Evolutionary conservation across 768 basidiomycete genomes (phyloP), one percentile per base, ranked within the genome.

Genomic region (Tulasnella sp.): DNA sequence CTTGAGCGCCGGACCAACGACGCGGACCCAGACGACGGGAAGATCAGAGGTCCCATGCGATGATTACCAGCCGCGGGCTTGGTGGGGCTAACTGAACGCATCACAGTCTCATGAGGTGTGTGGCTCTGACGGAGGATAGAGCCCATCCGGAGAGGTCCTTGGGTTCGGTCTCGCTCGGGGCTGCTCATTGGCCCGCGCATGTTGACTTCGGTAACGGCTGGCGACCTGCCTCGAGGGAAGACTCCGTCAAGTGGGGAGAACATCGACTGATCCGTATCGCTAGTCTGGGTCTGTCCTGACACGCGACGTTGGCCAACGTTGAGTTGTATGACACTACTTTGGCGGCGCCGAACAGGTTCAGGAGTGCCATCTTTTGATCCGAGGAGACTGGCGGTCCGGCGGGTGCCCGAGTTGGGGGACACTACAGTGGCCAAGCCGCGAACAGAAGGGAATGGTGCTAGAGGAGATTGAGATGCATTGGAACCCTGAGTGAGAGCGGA

Each of bases 131-230:
- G 31, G 31, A 77, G 62, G 36, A 71, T 34, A 1, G 76, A 77
- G 9, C 76, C 76, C 76, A 77, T 77, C 27, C 76, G 48, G n/a
- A 77, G 58, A 34, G 76, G 76, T 34, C 76, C 76, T 62, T 77
- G 76, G 21, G 52, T 77, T 40, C 76, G 76, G n/a, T 77, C 76
- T 62, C 76, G 48, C 76, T 77, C 76, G 10, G 76, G 76, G 56
- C 48, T 58, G 10, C 75, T 56, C 75, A 75, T 75, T 1, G 31
- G 31, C 18, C 27, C 62, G 62, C 62, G 62, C 62, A 68, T 68
- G 34, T 36, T 75, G 75, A 34, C 44, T 6, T 75, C 75, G n/a
- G 24, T 56, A 52, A 75, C 34, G 39, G 46, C 44, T 1, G 75
- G 75, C 34, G 75, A 75, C 52, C 75, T 19, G 18, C 44, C 39